Evolutionary conservation across 2,329 filamentous ascomycete species (phyloP).

Genomic region (Fusarium redolens): DNA sequence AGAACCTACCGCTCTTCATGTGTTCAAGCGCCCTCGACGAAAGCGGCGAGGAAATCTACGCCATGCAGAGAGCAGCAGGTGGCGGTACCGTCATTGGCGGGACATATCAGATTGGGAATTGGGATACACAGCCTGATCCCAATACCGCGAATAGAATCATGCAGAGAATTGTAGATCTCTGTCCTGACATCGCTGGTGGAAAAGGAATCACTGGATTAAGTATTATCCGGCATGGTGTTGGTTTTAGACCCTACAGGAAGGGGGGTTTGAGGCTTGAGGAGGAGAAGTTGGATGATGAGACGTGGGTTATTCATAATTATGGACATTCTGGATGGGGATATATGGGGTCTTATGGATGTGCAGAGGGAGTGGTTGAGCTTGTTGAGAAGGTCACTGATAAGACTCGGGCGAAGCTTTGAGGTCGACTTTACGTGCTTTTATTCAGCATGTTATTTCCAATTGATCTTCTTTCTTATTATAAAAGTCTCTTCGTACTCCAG

Average conservation of each 20-base stretch:
- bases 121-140: constrained; percentile 82
- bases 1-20: constrained; percentile 74
- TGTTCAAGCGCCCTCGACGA: constrained; percentile 80
- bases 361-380: constrained; percentile 73
- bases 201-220: constrained; percentile 78
- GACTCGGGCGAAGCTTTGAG: constrained; percentile 46
- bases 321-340: constrained; percentile 85
- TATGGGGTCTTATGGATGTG: constrained; percentile 76
- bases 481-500: accelerated
- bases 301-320: constrained; percentile 80
- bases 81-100: constrained; percentile 89
- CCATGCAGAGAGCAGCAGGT: constrained; percentile 81
- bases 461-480: accelerated
- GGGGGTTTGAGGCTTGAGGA: constrained; percentile 80
- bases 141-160: constrained; percentile 85
- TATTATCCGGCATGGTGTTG: constrained; percentile 84
- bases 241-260: constrained; percentile 78
- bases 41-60: constrained; percentile 78
- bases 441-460: accelerated
- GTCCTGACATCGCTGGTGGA: constrained; percentile 72
- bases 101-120: constrained; percentile 81
- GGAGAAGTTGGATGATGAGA: constrained; percentile 61
- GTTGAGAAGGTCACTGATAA: constrained; percentile 68
- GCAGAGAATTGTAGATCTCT: constrained; percentile 74
- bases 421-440: accelerated